Conservation (phyloP, 1,139 yeast species). For the Dujonia santamariae region DNA sequence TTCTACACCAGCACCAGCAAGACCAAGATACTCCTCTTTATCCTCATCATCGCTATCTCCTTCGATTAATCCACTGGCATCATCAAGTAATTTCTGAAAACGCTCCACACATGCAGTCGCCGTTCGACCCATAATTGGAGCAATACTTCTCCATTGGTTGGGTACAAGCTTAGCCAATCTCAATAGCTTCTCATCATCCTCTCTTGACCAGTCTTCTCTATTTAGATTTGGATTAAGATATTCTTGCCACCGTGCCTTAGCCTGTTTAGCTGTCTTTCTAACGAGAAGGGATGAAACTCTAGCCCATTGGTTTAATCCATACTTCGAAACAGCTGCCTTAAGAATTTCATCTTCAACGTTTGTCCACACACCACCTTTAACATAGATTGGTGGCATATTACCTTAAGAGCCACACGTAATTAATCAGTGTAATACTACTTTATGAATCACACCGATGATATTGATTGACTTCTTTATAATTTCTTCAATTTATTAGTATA, state of each 20-base stretch:
- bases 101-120: slow-evolving; percentile 89
- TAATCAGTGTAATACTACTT: no score
- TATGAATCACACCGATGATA: no score
- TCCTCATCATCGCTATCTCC: slow-evolving; percentile 31
- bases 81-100: slow-evolving; percentile 73
- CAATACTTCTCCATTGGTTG: slow-evolving; percentile 92
- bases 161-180: slow-evolving; percentile 71
- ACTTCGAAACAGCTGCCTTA: slow-evolving; percentile 87
- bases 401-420: no score
- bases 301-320: slow-evolving; percentile 94
- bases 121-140: slow-evolving; percentile 77
- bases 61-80: slow-evolving; percentile 27
- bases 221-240: slow-evolving; percentile 75
- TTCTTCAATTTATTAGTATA: no score
- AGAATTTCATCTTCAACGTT: slow-evolving; percentile 87
- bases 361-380: slow-evolving; percentile 90
- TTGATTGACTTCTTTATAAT: no score
- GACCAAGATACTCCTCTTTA: slow-evolving; percentile 18
- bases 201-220: slow-evolving; percentile 65
- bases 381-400: slow-evolving; percentile 55
- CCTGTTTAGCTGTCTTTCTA: slow-evolving; percentile 86
- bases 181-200: slow-evolving; percentile 74
- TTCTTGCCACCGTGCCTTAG: slow-evolving; percentile 91
- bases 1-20: slow-evolving; percentile 58
- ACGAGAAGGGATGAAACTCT: slow-evolving; percentile 85